Evolutionary conservation across 2,329 filamentous ascomycete genomes (phyloP), one percentile per base, ranked within the genome.

Genomic region (Talaromyces sp.): DNA sequence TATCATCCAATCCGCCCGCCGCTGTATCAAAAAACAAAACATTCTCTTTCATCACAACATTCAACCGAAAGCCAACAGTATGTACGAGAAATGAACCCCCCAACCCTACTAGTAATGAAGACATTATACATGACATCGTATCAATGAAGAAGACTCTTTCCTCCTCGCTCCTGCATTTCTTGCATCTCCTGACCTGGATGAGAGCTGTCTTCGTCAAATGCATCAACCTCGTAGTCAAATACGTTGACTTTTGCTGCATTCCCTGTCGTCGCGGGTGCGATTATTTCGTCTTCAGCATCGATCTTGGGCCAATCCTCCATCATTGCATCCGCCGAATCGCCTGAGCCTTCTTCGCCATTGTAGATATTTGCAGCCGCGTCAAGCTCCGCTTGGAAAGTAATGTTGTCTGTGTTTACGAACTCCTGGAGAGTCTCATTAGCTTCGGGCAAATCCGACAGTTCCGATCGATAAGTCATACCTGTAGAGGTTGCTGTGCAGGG

Each of bases 391-490:
- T 74, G 73, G 63, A 82, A 82, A 19, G 73, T 69, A 60, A 74
- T 69, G 56, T 84, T 85, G 68, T 86, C 84, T 50, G 73, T 74
- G 39, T 81, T 76, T n/a, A 85, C 79, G 65, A 86, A 85, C 33
- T 77, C 70, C 75, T 81, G 65, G 45, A 37, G 22, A 24, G 19
- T 52, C 22, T 31, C 14, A 33, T 59, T 35, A 52, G 43, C 50
- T 22, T 50, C 39, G 11, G 22, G 22, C 13, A 13, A 39, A 22
- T 57, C 3, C 35, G 14, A 2, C 27, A 31, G 27, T 31, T 2
- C 8, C 22, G 39, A n/a, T n/a, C 11, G 1, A 31, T 59, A 9
- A 4, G 27, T 57, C 37, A 33, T 73, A 81, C 79, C 70, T 77
- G 74, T 60, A 82, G 73, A 58, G 75, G 69, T 24, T 71, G 63